phyloP scores from a whole-genome alignment of 1,284 basidiomycete species.

The Apiotrichum gamsii region DNA sequence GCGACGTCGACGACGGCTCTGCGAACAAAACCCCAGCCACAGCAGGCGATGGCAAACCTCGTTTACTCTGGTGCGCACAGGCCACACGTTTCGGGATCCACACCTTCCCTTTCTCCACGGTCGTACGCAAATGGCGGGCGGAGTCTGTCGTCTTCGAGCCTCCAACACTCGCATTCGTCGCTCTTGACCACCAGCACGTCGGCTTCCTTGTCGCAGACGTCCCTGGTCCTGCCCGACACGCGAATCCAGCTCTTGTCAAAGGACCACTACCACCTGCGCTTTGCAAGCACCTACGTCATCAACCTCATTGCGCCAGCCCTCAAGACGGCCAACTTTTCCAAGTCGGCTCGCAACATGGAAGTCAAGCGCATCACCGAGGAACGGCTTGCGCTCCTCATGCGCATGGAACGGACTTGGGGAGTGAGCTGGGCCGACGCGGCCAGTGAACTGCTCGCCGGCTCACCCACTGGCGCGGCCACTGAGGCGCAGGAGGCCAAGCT shows the following conservation, averaged over 20 bases:
- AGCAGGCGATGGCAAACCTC: background rate
- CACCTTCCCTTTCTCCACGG: slow-evolving; percentile 1
- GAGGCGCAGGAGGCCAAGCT: slow-evolving; percentile 45
- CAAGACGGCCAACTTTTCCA: slow-evolving; percentile 21
- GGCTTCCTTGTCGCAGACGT: slow-evolving; percentile 14
- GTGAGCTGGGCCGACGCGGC: slow-evolving; percentile 50
- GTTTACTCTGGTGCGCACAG: too few species aligned
- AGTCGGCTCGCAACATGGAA: slow-evolving; percentile 27
- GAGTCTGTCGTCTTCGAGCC: slow-evolving; percentile 5
- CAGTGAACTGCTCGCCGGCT: slow-evolving; percentile 11
- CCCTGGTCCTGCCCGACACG: slow-evolving; percentile 10
- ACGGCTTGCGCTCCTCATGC: slow-evolving; percentile 55
- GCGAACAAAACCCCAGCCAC: background rate
- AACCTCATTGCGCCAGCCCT: slow-evolving; percentile 34
- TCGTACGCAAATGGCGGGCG: slow-evolving; percentile 3
- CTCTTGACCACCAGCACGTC: slow-evolving; percentile 6
- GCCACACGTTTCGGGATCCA: background rate
- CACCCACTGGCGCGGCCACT: slow-evolving; percentile 11
- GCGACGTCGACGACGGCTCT: background rate
- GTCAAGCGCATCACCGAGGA: slow-evolving; percentile 59
- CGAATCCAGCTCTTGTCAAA: slow-evolving; percentile 21
- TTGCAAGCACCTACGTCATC: slow-evolving; percentile 39
- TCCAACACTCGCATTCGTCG: slow-evolving; percentile 5
- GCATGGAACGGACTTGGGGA: slow-evolving; percentile 67
- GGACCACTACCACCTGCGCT: slow-evolving; percentile 41